Evolutionary conservation across 495 filamentous ascomycete species (phyloP).

Genomic region (Aspergillus nidulans): DNA sequence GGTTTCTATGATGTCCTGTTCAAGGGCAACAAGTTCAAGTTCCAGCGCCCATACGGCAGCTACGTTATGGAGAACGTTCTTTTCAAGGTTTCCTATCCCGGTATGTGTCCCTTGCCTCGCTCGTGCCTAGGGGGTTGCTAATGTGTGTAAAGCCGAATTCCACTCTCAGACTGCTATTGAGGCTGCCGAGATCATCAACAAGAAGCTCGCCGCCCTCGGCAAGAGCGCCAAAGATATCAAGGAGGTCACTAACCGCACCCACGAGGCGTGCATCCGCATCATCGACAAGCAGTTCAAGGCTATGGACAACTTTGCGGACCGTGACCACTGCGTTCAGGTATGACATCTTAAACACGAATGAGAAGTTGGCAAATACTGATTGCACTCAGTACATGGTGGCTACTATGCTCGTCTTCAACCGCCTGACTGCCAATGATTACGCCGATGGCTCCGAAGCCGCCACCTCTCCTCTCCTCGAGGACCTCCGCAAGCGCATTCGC

Average conservation of each 20-base stretch:
- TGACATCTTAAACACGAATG: not conserved
- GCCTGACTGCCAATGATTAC: slow-evolving; percentile 88
- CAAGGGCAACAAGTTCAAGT: slow-evolving; percentile 90
- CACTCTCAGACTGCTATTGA: slow-evolving; percentile 99
- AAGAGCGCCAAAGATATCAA: slow-evolving; percentile 96
- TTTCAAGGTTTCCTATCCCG: slow-evolving; percentile 98
- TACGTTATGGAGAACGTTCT: slow-evolving; percentile 99
- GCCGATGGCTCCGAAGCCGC: slow-evolving; percentile 86
- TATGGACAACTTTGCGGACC: slow-evolving; percentile 99
- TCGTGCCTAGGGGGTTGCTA: not conserved
- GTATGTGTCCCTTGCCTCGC: slow-evolving; percentile 43
- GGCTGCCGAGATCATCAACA: slow-evolving; percentile 81
- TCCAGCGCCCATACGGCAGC: slow-evolving; percentile 92
- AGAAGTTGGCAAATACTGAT: slow-evolving; percentile 1
- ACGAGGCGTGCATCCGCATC: slow-evolving; percentile 97
- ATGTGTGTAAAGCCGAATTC: slow-evolving; percentile 69
- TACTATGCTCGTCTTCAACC: slow-evolving; percentile 90
- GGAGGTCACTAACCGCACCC: slow-evolving; percentile 85
- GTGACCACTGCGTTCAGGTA: slow-evolving; percentile 95
- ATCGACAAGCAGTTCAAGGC: slow-evolving; percentile 99
- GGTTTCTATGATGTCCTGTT: slow-evolving; percentile 98
- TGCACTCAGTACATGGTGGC: slow-evolving; percentile 78
- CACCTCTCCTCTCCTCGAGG: slow-evolving; percentile 82
- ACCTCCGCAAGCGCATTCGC: slow-evolving; percentile 81
- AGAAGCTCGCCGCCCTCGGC: slow-evolving; percentile 73